phyloP scores from a whole-genome alignment of 2,329 filamentous ascomycete genomes.

The Fonsecaea multimorphosa region DNA sequence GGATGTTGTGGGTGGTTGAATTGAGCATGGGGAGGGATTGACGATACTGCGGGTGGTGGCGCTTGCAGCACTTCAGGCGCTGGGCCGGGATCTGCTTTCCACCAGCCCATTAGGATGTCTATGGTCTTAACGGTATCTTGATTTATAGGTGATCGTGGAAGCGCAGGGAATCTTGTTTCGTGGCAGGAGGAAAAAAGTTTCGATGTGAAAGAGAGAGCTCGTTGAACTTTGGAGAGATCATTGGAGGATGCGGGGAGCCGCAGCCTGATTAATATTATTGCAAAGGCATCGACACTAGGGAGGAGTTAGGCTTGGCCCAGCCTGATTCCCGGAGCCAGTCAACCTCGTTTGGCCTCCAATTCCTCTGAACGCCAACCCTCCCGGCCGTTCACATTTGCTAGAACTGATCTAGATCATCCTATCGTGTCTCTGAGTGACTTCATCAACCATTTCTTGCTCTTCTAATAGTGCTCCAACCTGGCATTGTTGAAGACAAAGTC shows the following conservation, averaged over 20 bases:
- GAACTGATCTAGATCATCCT: no score
- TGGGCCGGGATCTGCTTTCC: slow-evolving; percentile 40
- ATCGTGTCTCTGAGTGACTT: no score
- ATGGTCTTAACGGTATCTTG: background rate
- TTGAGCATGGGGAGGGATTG: slow-evolving; percentile 25
- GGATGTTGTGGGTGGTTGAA: slow-evolving; percentile 44
- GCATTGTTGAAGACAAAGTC: no score
- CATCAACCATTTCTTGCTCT: no score
- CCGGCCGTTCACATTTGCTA: no score
- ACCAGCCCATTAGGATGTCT: slow-evolving; percentile 39
- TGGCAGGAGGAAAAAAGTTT: background rate
- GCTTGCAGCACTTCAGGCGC: slow-evolving; percentile 14
- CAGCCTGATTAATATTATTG: background rate
- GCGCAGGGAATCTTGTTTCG: background rate
- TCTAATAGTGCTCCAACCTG: no score
- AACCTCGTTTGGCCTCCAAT: no score
- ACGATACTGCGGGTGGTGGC: slow-evolving; percentile 30
- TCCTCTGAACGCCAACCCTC: no score
- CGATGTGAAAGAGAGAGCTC: background rate
- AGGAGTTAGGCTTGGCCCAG: no score
- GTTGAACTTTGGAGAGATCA: background rate
- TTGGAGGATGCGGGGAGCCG: background rate
- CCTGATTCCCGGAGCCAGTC: background rate
- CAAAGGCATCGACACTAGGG: no score
- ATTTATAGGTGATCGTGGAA: background rate